A percentile compares a stretch with the other conserved stretches of the same genome.
Conservation (phyloP, 1,284 basidiomycete species). For the Heterobasidion irregulare region DNA sequence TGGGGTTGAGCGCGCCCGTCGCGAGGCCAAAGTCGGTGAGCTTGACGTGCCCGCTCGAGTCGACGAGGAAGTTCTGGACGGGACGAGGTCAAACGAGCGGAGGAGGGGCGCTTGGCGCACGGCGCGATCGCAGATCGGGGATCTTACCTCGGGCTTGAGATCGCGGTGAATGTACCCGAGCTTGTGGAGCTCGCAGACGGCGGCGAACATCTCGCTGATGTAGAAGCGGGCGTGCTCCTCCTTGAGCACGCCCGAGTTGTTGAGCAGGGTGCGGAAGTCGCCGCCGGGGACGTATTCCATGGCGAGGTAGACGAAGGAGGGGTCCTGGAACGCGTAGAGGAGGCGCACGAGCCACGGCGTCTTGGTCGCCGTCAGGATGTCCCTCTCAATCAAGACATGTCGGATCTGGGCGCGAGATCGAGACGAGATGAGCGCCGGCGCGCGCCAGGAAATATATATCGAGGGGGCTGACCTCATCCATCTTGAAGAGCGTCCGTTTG, state of each 20-base stretch:
- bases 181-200: constrained; percentile 87
- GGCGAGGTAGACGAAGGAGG: constrained; percentile 83
- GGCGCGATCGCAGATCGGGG: background rate
- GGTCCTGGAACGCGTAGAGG: constrained; percentile 92
- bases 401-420: constrained; percentile 50
- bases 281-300: constrained; percentile 99
- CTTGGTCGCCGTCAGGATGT: constrained; percentile 92
- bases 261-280: constrained; percentile 90
- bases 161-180: constrained; percentile 97
- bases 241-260: constrained; percentile 94
- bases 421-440: background rate
- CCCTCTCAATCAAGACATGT: constrained; percentile 93
- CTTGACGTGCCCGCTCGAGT: constrained; percentile 94
- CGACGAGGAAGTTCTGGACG: constrained; percentile 90
- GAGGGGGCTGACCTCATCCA: constrained; percentile 73
- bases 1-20: constrained; percentile 93
- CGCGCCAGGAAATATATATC: constrained; percentile 1
- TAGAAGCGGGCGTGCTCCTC: constrained; percentile 94
- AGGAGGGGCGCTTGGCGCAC: background rate
- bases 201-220: constrained; percentile 93
- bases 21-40: constrained; percentile 98
- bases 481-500: constrained; percentile 88
- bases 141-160: constrained; percentile 88
- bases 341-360: constrained; percentile 92
- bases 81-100: background rate